phyloP scores from a whole-genome alignment of 2,329 filamentous ascomycete species.

The Trichoderma sp. region DNA sequence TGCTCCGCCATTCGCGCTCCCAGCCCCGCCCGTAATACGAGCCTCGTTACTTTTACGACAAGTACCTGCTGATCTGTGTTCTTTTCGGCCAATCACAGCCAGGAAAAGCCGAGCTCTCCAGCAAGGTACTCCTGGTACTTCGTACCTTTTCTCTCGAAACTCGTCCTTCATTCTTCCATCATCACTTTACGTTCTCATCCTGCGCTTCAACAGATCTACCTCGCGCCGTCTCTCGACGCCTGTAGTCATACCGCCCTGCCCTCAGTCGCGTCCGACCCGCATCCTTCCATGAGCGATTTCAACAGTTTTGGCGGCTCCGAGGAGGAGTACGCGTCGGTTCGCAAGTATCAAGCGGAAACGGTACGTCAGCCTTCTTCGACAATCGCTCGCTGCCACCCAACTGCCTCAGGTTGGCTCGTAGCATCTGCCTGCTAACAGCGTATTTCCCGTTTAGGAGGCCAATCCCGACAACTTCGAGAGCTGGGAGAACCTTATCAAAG shows the following conservation, averaged over 20 bases:
- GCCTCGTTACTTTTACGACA: slow-evolving; percentile 12
- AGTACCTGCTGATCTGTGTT: slow-evolving; percentile 21
- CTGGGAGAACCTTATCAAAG: slow-evolving; percentile 90
- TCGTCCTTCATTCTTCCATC: slow-evolving; percentile 12
- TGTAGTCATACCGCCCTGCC: neutral
- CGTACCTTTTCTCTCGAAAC: neutral
- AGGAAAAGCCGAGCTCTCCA: neutral
- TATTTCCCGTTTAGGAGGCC: slow-evolving; percentile 48
- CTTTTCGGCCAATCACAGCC: neutral
- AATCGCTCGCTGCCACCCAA: neutral
- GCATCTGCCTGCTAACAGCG: slow-evolving; percentile 32
- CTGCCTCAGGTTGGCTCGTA: neutral
- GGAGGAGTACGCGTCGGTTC: slow-evolving; percentile 80
- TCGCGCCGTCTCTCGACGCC: slow-evolving; percentile 9
- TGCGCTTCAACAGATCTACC: slow-evolving; percentile 18
- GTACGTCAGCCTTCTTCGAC: slow-evolving; percentile 50
- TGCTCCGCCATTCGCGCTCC: neutral
- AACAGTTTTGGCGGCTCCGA: slow-evolving; percentile 70
- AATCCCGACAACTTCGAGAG: slow-evolving; percentile 90
- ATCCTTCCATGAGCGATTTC: slow-evolving; percentile 68
- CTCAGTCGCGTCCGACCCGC: slow-evolving; percentile 1
- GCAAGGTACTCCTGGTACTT: neutral
- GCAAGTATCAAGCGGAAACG: slow-evolving; percentile 74
- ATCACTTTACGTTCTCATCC: slow-evolving; percentile 4
- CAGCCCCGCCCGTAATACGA: slow-evolving; percentile 7